Evolutionary conservation across 2,329 filamentous ascomycete genomes (phyloP).

Genomic region (Pseudomassariella vexata): DNA sequence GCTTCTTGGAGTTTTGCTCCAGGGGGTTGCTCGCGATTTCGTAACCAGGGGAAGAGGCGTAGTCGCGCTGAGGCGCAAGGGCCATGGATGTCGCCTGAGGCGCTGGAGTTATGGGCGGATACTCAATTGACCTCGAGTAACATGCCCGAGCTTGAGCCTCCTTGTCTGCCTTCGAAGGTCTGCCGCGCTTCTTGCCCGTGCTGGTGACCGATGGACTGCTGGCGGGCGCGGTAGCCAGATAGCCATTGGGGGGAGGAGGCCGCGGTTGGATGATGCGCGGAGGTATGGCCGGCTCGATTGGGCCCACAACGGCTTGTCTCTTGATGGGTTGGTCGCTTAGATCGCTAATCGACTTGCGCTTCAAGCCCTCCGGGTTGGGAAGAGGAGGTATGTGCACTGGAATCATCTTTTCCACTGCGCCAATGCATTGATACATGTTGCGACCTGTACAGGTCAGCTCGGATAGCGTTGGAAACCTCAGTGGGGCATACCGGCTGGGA

Average conservation of each 20-base stretch:
- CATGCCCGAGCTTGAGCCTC: slow-evolving; percentile 27
- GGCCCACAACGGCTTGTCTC: slow-evolving; percentile 23
- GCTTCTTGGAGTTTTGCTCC: slow-evolving; percentile 20
- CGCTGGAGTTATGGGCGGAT: slow-evolving; percentile 24
- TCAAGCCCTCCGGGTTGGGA: slow-evolving; percentile 20
- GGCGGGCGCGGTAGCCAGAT: slow-evolving; percentile 12
- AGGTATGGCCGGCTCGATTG: slow-evolving; percentile 18
- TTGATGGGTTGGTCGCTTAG: slow-evolving; percentile 26
- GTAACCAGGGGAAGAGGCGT: slow-evolving; percentile 25
- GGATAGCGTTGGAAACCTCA: slow-evolving; percentile 6
- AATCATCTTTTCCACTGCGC: slow-evolving; percentile 32
- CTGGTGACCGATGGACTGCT: slow-evolving; percentile 16
- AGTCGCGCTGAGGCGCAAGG: slow-evolving; percentile 22
- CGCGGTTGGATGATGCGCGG: slow-evolving; percentile 25
- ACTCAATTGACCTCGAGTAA: slow-evolving; percentile 22
- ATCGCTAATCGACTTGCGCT: slow-evolving; percentile 31
- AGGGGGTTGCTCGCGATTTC: slow-evolving; percentile 18
- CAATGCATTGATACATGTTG: slow-evolving; percentile 40
- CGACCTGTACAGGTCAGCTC: slow-evolving; percentile 32
- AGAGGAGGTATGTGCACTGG: slow-evolving; percentile 24
- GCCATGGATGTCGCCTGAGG: slow-evolving; percentile 16
- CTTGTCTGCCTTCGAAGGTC: slow-evolving; percentile 39
- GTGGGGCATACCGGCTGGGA: slow-evolving; percentile 41
- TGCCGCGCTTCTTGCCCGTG: slow-evolving; percentile 36
- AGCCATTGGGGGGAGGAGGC: slow-evolving; percentile 20